Conservation (phyloP, 345 rosid genomes). For the Citrus australasica region DNA sequence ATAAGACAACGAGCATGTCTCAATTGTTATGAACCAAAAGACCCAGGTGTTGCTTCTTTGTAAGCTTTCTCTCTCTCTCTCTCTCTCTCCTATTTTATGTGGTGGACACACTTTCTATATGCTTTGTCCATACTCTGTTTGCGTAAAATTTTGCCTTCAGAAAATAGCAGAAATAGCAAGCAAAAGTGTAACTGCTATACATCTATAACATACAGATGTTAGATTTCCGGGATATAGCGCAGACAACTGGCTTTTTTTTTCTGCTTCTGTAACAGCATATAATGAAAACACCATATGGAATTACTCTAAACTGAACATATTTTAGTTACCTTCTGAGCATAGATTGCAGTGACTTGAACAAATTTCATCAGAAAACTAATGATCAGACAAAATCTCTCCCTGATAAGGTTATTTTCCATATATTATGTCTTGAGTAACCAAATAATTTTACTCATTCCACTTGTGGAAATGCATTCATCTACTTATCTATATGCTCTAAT, state of each 20-base stretch:
- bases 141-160: neutral
- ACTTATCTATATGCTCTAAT: too few relatives aligned
- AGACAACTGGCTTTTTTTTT: neutral
- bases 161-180: neutral
- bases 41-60: conserved; percentile 30
- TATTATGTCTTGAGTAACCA: neutral
- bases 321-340: neutral
- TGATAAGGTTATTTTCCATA: neutral
- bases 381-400: neutral
- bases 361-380: neutral
- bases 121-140: neutral
- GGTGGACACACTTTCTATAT: neutral
- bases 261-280: neutral
- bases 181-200: neutral
- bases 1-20: conserved; percentile 26
- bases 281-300: neutral
- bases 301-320: neutral
- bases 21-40: conserved; percentile 14
- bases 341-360: neutral
- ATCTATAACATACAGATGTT: neutral
- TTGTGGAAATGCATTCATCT: neutral
- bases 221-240: neutral
- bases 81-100: neutral
- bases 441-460: neutral
- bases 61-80: conserved; percentile 16